These are phyloP conservation scores for Kurtzmaniella natalensis DNA, from an alignment of 1,139 yeast genomes.

Conservation along the genomic window DNA sequence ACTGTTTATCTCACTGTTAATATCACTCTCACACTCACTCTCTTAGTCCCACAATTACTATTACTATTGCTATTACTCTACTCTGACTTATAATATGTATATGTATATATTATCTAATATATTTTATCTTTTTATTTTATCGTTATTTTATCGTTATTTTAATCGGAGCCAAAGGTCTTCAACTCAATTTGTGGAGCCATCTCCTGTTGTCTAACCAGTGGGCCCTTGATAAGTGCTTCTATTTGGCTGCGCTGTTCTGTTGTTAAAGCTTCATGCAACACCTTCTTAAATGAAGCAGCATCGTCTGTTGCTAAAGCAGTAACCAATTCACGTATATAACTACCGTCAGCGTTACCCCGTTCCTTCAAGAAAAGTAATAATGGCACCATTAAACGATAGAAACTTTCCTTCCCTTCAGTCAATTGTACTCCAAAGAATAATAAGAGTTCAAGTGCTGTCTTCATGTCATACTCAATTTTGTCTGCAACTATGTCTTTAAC, in stretches of 20 bases:
- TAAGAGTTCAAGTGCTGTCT: constrained; percentile 52
- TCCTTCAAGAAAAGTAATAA: constrained; percentile 40
- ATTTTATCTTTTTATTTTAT: too few species aligned
- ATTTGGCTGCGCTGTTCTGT: constrained; percentile 34
- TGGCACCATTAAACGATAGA: constrained; percentile 47
- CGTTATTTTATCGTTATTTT: too few species aligned
- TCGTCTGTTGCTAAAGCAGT: constrained; percentile 47
- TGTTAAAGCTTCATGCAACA: constrained; percentile 35
- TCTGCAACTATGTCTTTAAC: constrained; percentile 19
- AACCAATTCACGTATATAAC: constrained; percentile 49
- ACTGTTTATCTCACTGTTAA: too few species aligned
- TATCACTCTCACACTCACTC: too few species aligned
- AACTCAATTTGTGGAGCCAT: constrained; percentile 28
- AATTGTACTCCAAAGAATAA: constrained; percentile 38
- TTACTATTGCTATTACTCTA: too few species aligned
- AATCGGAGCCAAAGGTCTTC: constrained; percentile 26
- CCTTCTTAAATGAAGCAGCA: constrained; percentile 51
- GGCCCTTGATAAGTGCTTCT: constrained; percentile 36
- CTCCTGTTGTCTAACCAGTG: constrained; percentile 7
- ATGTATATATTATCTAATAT: too few species aligned
- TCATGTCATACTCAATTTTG: constrained; percentile 20
- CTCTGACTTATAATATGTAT: too few species aligned
- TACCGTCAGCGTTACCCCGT: constrained; percentile 18
- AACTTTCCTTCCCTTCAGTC: constrained; percentile 20
- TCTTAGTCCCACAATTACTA: too few species aligned